phyloP scores from a whole-genome alignment of 805 yeast genomes.

The Myxozyma sirexii region DNA sequence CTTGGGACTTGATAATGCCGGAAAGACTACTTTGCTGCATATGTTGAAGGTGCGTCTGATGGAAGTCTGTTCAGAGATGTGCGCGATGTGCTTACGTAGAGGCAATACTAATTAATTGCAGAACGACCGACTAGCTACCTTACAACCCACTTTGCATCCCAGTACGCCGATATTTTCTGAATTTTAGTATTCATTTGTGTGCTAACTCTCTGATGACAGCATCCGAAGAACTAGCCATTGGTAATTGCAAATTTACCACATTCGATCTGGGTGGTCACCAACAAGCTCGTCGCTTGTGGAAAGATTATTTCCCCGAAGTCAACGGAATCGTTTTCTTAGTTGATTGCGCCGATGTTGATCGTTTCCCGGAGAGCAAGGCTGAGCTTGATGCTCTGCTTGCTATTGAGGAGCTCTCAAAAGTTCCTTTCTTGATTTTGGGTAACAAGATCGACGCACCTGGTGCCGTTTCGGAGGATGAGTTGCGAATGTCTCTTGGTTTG shows the following conservation, averaged over 20 bases:
- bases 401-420: slow-evolving; percentile 85
- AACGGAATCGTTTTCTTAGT: slow-evolving; percentile 95
- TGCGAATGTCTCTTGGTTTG: slow-evolving; percentile 86
- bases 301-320: slow-evolving; percentile 98
- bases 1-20: slow-evolving; percentile 97
- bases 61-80: background rate
- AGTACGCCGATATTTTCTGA: slow-evolving; percentile 33
- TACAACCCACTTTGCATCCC: slow-evolving; percentile 98
- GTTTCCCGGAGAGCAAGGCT: slow-evolving; percentile 91
- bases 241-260: slow-evolving; percentile 94
- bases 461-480: slow-evolving; percentile 93
- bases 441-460: slow-evolving; percentile 93
- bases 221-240: slow-evolving; percentile 95
- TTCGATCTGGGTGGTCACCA: slow-evolving; percentile 98
- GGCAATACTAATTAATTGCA: slow-evolving; percentile 34
- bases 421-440: slow-evolving; percentile 92
- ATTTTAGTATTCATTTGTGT: background rate
- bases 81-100: background rate
- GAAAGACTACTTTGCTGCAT: slow-evolving; percentile 87
- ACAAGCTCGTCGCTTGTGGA: slow-evolving; percentile 99
- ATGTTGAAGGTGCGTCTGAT: slow-evolving; percentile 56
- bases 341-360: slow-evolving; percentile 95
- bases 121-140: slow-evolving; percentile 96
- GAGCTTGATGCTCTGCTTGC: slow-evolving; percentile 91
- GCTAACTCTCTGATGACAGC: slow-evolving; percentile 47